Conservation (phyloP, 768 basidiomycete genomes). For the Amanita brunnescens region DNA sequence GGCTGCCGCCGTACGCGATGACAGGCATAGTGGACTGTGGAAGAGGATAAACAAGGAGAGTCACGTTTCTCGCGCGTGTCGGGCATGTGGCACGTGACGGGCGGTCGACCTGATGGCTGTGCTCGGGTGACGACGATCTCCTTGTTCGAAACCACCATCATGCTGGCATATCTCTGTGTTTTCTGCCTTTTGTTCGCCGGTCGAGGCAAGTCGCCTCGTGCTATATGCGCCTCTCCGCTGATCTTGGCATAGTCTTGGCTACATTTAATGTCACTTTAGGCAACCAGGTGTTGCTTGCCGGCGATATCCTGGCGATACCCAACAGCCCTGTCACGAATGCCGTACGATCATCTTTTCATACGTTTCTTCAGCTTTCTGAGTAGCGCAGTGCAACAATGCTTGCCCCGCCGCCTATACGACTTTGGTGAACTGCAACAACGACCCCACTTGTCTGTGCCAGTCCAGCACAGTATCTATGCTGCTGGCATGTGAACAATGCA, state of each 20-base stretch:
- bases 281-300: conserved; percentile 27
- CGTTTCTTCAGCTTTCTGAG: neutral
- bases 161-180: conserved; percentile 24
- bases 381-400: conserved; percentile 26
- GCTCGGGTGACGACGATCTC: neutral
- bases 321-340: conserved; percentile 19
- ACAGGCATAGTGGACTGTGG: conserved; percentile 39
- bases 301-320: conserved; percentile 36
- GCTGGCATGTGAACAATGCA: conserved; percentile 56
- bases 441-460: conserved; percentile 49
- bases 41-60: conserved; percentile 22
- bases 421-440: conserved; percentile 34
- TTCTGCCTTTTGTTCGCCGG: conserved; percentile 41
- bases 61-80: conserved; percentile 17
- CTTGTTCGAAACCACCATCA: conserved; percentile 11
- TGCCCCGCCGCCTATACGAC: conserved; percentile 19
- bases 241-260: conserved; percentile 25
- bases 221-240: neutral
- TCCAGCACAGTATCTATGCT: conserved; percentile 32
- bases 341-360: conserved; percentile 18
- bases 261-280: conserved; percentile 39
- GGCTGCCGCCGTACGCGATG: conserved; percentile 38
- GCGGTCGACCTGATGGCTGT: neutral
- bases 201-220: conserved; percentile 36
- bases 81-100: conserved; percentile 26